These are phyloP conservation scores for Gracilariopsis chorda DNA, from an alignment of 23 red algal species.

Conservation along the genomic window DNA sequence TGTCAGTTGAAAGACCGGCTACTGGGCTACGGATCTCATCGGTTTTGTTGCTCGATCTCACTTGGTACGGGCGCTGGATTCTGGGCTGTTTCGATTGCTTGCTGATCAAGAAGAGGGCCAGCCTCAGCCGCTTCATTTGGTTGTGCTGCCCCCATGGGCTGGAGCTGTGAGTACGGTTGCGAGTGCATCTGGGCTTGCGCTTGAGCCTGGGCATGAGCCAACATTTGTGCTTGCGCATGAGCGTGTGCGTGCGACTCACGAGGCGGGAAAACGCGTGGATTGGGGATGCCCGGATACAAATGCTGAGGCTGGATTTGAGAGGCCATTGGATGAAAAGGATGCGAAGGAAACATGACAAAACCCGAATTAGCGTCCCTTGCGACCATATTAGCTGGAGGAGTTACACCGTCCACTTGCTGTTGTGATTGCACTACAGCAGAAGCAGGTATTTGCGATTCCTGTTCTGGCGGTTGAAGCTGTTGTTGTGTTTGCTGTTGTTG, in stretches of 20 bases:
- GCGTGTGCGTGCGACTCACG: conserved; percentile 7
- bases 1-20: conserved; percentile 18
- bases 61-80: conserved; percentile 1
- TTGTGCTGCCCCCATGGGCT: neutral
- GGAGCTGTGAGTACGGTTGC: neutral
- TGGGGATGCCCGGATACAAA: neutral
- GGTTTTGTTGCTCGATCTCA: conserved; percentile 21
- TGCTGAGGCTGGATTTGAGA: conserved; percentile 14
- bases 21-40: neutral
- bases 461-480: neutral
- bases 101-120: neutral
- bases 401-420: neutral
- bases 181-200: conserved; percentile 4
- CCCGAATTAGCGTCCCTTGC: conserved; percentile 1
- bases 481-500: too few species aligned
- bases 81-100: neutral
- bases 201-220: neutral
- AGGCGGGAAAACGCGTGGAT: conserved; percentile 1
- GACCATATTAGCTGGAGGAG: conserved; percentile 28
- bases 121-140: neutral
- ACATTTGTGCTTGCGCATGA: neutral
- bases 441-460: neutral
- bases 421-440: neutral
- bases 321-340: conserved; percentile 8
- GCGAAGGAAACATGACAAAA: conserved; percentile 24